Percentiles rank a stretch among this genome's conserved stretches.
Conservation (phyloP, 257 asterid species). For the Osmanthus fragrans region DNA sequence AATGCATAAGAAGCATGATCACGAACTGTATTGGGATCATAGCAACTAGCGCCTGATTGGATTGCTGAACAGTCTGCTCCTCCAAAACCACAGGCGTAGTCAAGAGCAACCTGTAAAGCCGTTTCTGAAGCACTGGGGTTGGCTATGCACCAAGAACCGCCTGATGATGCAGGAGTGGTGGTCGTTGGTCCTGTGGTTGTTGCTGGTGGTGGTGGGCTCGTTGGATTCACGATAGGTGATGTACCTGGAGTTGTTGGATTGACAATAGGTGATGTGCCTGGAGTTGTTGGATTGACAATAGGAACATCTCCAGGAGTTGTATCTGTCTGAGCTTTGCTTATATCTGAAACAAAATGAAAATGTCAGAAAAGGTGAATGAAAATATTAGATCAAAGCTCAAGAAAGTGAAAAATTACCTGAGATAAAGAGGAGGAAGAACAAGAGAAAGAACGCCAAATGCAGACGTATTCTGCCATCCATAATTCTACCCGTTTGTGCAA, state of each 20-base stretch:
- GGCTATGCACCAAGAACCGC: constrained; percentile 91
- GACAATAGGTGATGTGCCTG: constrained; percentile 44
- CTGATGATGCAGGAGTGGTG: constrained; percentile 39
- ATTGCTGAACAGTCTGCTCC: constrained; percentile 87
- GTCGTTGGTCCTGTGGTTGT: constrained; percentile 33
- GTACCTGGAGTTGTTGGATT: constrained; percentile 41
- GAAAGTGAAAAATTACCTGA: constrained; percentile 51
- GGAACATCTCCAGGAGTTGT: constrained; percentile 52
- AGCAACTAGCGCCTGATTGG: constrained; percentile 70
- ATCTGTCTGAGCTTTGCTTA: constrained; percentile 40
- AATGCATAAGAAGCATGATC: constrained; percentile 95
- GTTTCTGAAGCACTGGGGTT: constrained; percentile 64
- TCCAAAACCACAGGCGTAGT: constrained; percentile 95
- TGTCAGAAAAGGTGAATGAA: not conserved
- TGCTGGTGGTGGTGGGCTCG: constrained; percentile 28
- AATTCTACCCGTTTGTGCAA: constrained; percentile 12
- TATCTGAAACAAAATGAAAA: constrained; percentile 42
- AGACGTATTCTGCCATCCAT: constrained; percentile 41
- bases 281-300: constrained; percentile 69
- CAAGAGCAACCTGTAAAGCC: constrained; percentile 90
- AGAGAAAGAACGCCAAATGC: constrained; percentile 34
- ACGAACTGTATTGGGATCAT: constrained; percentile 63
- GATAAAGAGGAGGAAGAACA: constrained; percentile 37
- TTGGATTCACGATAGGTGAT: constrained; percentile 30
- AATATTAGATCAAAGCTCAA: not conserved